Conservation (phyloP, 768 basidiomycete species). For the Leccinum obscurum region DNA sequence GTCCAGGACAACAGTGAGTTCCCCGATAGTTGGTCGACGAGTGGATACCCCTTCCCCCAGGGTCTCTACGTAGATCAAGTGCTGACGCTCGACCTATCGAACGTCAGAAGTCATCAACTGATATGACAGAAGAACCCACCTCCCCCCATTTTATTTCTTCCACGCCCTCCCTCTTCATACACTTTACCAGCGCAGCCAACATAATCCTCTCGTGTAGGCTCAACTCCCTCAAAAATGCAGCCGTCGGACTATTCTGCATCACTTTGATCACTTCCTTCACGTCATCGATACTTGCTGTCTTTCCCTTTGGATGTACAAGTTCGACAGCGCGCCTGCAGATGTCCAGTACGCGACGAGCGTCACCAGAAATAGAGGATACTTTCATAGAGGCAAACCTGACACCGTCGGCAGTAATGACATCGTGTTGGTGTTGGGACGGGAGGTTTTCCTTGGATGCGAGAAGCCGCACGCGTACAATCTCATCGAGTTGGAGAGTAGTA, state of each 20-base stretch:
- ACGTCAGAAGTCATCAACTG: background rate
- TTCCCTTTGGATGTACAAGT: slow-evolving; percentile 53
- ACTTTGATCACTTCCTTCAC: slow-evolving; percentile 76
- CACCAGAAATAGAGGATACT: slow-evolving; percentile 82
- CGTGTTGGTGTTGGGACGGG: slow-evolving; percentile 43
- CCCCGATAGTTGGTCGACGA: slow-evolving; percentile 56
- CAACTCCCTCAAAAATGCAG: slow-evolving; percentile 77
- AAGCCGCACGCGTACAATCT: slow-evolving; percentile 86
- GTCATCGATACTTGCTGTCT: slow-evolving; percentile 65
- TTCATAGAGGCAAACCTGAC: slow-evolving; percentile 83
- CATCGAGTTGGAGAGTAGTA: slow-evolving; percentile 69
- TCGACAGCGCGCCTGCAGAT: slow-evolving; percentile 93
- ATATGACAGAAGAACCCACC: slow-evolving; percentile 40
- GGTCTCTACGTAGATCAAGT: slow-evolving; percentile 64
- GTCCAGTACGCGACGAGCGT: slow-evolving; percentile 90
- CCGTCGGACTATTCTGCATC: slow-evolving; percentile 91
- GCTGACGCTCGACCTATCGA: slow-evolving; percentile 70
- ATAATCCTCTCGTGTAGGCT: slow-evolving; percentile 88
- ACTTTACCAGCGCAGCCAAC: slow-evolving; percentile 80
- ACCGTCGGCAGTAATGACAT: slow-evolving; percentile 66
- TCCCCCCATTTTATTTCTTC: slow-evolving; percentile 87
- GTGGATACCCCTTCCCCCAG: slow-evolving; percentile 61
- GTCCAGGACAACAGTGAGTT: slow-evolving; percentile 70
- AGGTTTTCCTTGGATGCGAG: slow-evolving; percentile 55
- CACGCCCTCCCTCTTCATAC: slow-evolving; percentile 79